Conservation (phyloP, 257 asterid species). For the Gentiana straminea region DNA sequence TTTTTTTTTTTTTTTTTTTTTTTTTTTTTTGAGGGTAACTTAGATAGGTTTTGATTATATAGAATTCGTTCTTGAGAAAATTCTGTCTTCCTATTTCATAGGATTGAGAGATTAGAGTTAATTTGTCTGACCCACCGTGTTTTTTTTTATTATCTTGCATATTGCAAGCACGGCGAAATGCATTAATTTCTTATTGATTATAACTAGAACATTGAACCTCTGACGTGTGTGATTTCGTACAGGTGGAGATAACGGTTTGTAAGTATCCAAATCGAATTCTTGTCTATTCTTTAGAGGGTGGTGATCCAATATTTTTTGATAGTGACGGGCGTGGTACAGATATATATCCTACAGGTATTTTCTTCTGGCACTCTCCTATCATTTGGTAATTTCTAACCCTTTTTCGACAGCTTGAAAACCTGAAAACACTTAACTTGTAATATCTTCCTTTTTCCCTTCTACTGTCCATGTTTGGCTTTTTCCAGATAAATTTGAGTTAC, state of each 20-base stretch:
- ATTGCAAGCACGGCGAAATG: too few relatives aligned
- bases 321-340: slow-evolving; percentile 86
- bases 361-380: slow-evolving; percentile 8
- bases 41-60: too few relatives aligned
- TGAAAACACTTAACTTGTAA: too few relatives aligned
- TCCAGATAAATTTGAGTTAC: not conserved
- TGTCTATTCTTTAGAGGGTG: slow-evolving; percentile 84
- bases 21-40: too few relatives aligned
- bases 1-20: too few relatives aligned
- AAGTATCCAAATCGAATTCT: slow-evolving; percentile 87
- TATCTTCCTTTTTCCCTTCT: not conserved
- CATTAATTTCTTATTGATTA: too few relatives aligned
- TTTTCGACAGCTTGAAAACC: not conserved
- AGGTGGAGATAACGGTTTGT: slow-evolving; percentile 67
- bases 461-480: not conserved
- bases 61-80: too few relatives aligned
- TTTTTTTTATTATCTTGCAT: too few relatives aligned
- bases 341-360: slow-evolving; percentile 76
- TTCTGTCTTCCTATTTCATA: too few relatives aligned
- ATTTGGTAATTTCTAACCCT: slow-evolving; percentile 2
- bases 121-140: too few relatives aligned
- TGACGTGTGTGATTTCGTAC: slow-evolving; percentile 9
- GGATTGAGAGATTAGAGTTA: too few relatives aligned
- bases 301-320: slow-evolving; percentile 72
- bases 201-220: not conserved